These are phyloP conservation scores for Sporisorium iseilematis-ciliati DNA, from an alignment of 1,284 basidiomycete genomes.

Conservation along the genomic window DNA sequence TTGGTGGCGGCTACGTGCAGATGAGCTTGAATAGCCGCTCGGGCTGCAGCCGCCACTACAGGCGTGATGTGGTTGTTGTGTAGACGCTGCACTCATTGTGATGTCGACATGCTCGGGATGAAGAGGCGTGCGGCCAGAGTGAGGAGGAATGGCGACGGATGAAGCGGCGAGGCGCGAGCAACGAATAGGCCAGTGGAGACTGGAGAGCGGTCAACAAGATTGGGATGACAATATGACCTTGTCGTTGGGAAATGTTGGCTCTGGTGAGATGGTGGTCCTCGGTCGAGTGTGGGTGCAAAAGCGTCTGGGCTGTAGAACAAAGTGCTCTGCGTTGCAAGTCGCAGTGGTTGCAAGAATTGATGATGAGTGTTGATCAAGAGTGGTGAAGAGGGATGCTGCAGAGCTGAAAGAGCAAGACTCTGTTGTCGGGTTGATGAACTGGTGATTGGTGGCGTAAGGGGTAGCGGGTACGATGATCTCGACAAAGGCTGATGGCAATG, in stretches of 20 bases:
- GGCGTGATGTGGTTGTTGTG: constrained; percentile 23
- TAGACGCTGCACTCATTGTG: constrained; percentile 38
- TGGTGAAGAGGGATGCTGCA: too few species aligned
- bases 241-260: not conserved
- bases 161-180: constrained; percentile 1
- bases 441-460: not conserved
- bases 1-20: constrained; percentile 14
- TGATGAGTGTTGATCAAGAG: too few species aligned
- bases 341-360: too few species aligned
- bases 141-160: constrained; percentile 10
- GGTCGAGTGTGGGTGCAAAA: too few species aligned
- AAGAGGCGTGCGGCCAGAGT: constrained; percentile 22
- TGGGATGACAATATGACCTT: too few species aligned
- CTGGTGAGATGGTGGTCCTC: too few species aligned
- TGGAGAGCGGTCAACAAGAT: too few species aligned
- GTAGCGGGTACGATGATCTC: not conserved
- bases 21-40: constrained; percentile 14
- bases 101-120: constrained; percentile 30
- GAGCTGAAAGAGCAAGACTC: not conserved
- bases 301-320: too few species aligned
- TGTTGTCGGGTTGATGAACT: not conserved
- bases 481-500: not conserved
- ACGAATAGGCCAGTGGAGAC: not conserved
- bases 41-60: constrained; percentile 24
- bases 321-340: too few species aligned